Evolutionary conservation across 257 asterid genomes (phyloP).

Genomic region (Verbascum thapsus): DNA sequence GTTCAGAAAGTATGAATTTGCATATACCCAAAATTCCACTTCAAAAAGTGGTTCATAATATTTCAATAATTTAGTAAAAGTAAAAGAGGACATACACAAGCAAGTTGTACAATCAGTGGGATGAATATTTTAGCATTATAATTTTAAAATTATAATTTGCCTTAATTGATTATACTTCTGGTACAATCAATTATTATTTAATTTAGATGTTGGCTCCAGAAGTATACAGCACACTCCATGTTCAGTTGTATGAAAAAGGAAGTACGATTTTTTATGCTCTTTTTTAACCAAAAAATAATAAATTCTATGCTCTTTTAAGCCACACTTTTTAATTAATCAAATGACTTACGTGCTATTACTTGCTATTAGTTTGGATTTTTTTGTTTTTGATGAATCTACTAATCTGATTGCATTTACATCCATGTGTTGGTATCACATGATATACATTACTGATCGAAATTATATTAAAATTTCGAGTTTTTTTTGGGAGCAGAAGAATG

Average conservation of each 20-base stretch:
- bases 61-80: slow-evolving; percentile 27
- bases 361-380: no score
- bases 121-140: slow-evolving; percentile 19
- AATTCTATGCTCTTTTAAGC: no score
- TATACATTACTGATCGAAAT: no score
- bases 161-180: slow-evolving; percentile 14
- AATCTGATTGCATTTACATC: no score
- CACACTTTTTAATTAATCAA: slow-evolving; percentile 4
- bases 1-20: slow-evolving; percentile 36
- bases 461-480: no score
- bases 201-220: slow-evolving; percentile 17
- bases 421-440: no score
- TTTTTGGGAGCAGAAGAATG: no score
- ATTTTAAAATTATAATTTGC: slow-evolving; percentile 8
- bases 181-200: slow-evolving; percentile 10
- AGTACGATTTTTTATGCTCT: no score
- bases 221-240: slow-evolving; percentile 27
- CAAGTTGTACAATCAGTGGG: slow-evolving; percentile 34
- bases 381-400: no score
- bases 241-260: slow-evolving; percentile 23
- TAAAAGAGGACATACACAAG: slow-evolving; percentile 25
- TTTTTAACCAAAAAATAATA: no score
- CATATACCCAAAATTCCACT: slow-evolving; percentile 28
- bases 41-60: slow-evolving; percentile 26
- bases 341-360: background rate